Evolutionary conservation across 2,329 filamentous ascomycete genomes (phyloP), one percentile per base, ranked within the genome.

Genomic region (Hymenoscyphus fraxineus): DNA sequence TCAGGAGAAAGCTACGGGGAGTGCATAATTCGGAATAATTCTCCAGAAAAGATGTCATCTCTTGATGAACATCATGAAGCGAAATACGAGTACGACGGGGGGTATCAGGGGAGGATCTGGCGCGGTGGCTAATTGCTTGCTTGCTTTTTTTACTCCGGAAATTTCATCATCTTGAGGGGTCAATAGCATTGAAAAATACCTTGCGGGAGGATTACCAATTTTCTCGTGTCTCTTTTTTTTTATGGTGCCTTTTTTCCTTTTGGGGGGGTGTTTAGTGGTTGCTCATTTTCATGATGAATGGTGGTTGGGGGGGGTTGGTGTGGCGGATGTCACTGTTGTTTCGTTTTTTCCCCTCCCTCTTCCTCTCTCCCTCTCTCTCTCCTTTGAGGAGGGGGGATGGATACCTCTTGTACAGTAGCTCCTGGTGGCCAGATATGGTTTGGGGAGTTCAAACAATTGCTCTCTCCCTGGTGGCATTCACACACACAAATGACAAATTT

Each of bases 11-110:
- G 64, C 51, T 63, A 65, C 39, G 64, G 61, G 63, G 62, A 63
- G 66, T 62, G 56, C 62, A 69, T 73, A 71, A 73, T 72, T 51
- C 66, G 64, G 64, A 35, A 64, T 71, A 72, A 72, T 66, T 66
- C 69, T 67, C 31, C 41, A 39, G n/a, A 27, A 7, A 54, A 35
- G 38, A 32, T 62, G 54, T 38, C 22, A 41, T 64, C 59, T 62
- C 44, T 60, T 31, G 59, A 61, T 55, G 47, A 41, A n/a, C n/a
- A 40, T 41, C 13, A 51, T 51, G 44, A 51, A 51, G 44, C 44
- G 19, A 51, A 51, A 51, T 51, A 35, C 35, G 35, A 10, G 44
- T 22, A 27, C 27, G 44, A n/a, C 6, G 44, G 19, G 44, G 19
- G 44, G 44, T 35, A 35, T 35, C 44, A 19, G 44, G 44, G 44